Base-by-base conservation (phyloP, 202 grass and related monocot genomes). In the Schoenoplectus triqueter region DNA sequence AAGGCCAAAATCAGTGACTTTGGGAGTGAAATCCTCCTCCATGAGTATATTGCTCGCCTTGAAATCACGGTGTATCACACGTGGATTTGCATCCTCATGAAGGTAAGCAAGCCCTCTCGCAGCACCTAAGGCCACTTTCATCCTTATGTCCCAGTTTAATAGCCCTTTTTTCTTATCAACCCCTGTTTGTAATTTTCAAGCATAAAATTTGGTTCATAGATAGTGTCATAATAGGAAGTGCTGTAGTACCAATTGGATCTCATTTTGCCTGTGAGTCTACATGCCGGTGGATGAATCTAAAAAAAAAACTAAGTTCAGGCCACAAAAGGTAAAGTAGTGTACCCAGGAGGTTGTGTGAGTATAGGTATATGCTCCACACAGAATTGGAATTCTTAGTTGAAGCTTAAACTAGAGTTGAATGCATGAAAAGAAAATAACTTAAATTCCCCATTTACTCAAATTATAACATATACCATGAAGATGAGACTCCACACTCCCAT, bases 1-100 rank as follows among this genome's bases (percentile, higher is more conserved):
- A 74, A 99, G 84, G 66, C 96, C 96, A 87, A 99, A 99, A 99
- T 99, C 93, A 47, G 91, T 92, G 85, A 99, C 93, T 87, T 99
- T 96, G 2, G 96, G 90, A 66, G 80, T 99, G 90, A 94, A 99
- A 90, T 99, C 96, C 88, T 92, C 93, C 75, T 95, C 96, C 82
- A 99, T 82, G 45, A 99, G 83, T 80, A 99, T 90, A 84, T 99
- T 99, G 80, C 96, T 99, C 39, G 75, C 91, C 71, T 99, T 99
- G 82, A 96, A 99, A 86, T 99, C 93, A 5, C 96, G 93, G 52
- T 99, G 93, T 92, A 99, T 99, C 10, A 99, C 91, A 87, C 88
- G 92, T 50, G 96, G 96, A 65, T 96, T 99, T 40, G 96, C 93
- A 89, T 92, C 93, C 89, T 99, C 96, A 87, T 99, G 96, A 51